These are phyloP conservation scores for Scedosporium aurantiacum DNA, from an alignment of 2,329 filamentous ascomycete genomes.

Conservation along the genomic window DNA sequence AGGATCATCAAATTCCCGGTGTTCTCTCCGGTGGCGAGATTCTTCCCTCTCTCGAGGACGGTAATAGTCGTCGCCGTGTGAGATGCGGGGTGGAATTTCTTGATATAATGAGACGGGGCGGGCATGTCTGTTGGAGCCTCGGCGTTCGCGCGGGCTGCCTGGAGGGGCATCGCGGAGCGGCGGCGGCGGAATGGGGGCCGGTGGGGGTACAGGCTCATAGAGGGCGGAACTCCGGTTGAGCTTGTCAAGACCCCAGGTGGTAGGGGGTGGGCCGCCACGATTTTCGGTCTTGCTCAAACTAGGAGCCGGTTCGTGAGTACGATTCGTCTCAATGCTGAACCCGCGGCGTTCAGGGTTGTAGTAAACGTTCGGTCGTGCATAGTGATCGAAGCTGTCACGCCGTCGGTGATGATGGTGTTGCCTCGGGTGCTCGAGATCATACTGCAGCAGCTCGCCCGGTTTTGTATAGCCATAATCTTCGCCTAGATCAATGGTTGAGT, in stretches of 20 bases:
- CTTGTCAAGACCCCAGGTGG: conserved; percentile 61
- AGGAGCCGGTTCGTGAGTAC: conserved; percentile 26
- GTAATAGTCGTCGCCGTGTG: conserved; percentile 37
- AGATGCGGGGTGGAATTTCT: conserved; percentile 31
- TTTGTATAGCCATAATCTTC: conserved; percentile 55
- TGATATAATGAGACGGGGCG: conserved; percentile 43
- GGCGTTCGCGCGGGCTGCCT: neutral
- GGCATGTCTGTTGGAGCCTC: conserved; percentile 15
- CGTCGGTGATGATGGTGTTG: conserved; percentile 28
- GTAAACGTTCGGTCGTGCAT: conserved; percentile 45
- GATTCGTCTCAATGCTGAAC: conserved; percentile 34
- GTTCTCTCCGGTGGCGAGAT: conserved; percentile 29
- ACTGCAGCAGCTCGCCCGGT: conserved; percentile 48
- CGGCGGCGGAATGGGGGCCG: conserved; percentile 27
- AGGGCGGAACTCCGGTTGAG: conserved; percentile 34
- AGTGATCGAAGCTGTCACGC: conserved; percentile 45
- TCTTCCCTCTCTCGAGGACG: conserved; percentile 32
- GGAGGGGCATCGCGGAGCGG: conserved; percentile 7
- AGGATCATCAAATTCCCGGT: conserved; percentile 28
- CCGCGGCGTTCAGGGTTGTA: conserved; percentile 33
- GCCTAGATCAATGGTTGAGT: conserved; percentile 32
- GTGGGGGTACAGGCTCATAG: conserved; percentile 37
- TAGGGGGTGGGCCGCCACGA: conserved; percentile 49
- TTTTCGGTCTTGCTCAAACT: conserved; percentile 21
- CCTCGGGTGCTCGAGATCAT: conserved; percentile 45